Evolutionary conservation across 495 filamentous ascomycete species (phyloP), one percentile per base, ranked within the genome.

Genomic region (Podospora bellae-mahoneyi): DNA sequence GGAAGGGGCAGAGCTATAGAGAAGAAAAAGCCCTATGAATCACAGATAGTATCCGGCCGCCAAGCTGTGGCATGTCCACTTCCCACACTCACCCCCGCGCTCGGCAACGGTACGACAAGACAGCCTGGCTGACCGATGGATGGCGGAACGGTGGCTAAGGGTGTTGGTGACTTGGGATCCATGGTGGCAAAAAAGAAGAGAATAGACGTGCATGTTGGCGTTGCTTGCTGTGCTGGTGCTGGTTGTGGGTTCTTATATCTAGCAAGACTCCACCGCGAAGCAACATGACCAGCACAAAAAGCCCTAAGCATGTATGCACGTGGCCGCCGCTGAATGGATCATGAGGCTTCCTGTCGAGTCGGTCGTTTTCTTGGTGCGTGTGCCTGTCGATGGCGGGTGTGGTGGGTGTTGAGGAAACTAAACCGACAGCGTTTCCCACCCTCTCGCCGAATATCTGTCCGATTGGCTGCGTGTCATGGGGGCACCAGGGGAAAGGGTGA

Each of bases 281-380:
- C 68, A 65, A 68, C 70, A 72, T 71, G 39, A 48, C 39, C 59
- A 69, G 56, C 68, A 68, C 20, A 60, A 63, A 61, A 61, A 5
- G 32, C 56, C 57, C 26, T 60, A 23, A 55, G 64, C 30, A 48
- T 3, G 39, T 48, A 48, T 18, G 75, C 72, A 76, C 75, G 75
- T 77, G 76, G 72, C 75, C 67, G 60, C 44, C 59, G 68, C 62
- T 74, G 66, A 72, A 70, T 73, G 74, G 75, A 32, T 18, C 59
- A 10, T 48, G 39, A 48, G 39, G 39, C 39, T 48, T 13, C 15
- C 13, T 48, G 39, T 48, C 39, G 39, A 48, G 58, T 28, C 39
- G 39, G 34, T 55, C n/a, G 56, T 26, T 34, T 26, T 53, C 30
- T 34, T 55, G 19, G 59, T 34, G 56, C 27, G 23, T n/a, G 19